Evolutionary conservation across 768 basidiomycete species (phyloP).

Genomic region (Phanerochaete sordida): DNA sequence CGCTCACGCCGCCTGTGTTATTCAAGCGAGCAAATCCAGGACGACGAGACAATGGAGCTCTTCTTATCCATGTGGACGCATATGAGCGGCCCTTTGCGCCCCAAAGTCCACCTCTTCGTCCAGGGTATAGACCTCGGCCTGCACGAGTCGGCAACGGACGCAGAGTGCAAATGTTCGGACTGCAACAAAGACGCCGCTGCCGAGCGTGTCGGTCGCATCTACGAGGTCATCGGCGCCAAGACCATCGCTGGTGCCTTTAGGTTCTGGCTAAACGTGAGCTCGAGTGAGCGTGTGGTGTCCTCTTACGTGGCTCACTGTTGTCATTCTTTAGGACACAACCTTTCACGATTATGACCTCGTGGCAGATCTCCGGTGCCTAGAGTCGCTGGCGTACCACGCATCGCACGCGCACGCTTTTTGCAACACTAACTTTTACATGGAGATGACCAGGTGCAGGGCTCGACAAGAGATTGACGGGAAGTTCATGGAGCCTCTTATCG

Average conservation of each 20-base stretch:
- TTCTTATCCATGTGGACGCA: not conserved
- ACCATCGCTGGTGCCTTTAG: not conserved
- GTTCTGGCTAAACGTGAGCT: not conserved
- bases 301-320: too few relatives aligned
- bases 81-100: not conserved
- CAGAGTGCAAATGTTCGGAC: not conserved
- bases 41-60: conserved; percentile 1
- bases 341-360: not conserved
- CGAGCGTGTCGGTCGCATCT: not conserved
- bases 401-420: not conserved
- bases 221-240: not conserved
- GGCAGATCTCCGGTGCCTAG: not conserved
- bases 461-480: too few relatives aligned
- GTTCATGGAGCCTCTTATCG: too few relatives aligned
- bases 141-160: not conserved
- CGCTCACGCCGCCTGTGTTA: not conserved
- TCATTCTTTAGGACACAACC: not conserved
- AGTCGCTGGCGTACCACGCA: not conserved
- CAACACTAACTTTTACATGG: not conserved
- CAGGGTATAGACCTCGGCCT: too few relatives aligned
- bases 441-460: too few relatives aligned
- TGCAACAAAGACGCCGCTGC: not conserved
- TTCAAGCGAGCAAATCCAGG: not conserved
- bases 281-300: too few relatives aligned
- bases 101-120: not conserved